Percentiles rank a stretch among this genome's conserved stretches.
phyloP scores from a whole-genome alignment of 306 rosid species.

The Acmispon strigosus region DNA sequence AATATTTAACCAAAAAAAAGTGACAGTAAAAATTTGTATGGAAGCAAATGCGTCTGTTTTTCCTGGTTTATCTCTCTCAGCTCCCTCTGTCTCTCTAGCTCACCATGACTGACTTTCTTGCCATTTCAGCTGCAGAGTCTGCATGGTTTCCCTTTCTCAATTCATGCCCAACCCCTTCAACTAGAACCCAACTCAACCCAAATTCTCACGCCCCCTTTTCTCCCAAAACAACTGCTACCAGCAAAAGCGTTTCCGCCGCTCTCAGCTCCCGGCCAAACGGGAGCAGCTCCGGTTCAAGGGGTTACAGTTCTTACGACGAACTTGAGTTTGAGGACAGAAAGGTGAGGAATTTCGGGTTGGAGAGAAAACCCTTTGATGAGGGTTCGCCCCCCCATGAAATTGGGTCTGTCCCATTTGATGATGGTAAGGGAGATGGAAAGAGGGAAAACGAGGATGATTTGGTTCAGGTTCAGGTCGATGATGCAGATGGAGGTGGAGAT shows the following conservation, averaged over 20 bases:
- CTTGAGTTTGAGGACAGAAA: constrained; percentile 43
- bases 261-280: constrained; percentile 18
- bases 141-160: constrained; percentile 18
- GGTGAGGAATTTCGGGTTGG: constrained; percentile 22
- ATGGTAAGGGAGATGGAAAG: neutral
- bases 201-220: neutral
- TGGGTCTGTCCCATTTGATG: constrained; percentile 14
- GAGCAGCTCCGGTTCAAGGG: constrained; percentile 17
- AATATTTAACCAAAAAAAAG: no score
- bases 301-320: constrained; percentile 26
- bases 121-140: constrained; percentile 33
- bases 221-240: neutral
- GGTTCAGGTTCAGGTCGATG: constrained; percentile 24
- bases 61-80: neutral
- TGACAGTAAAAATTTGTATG: no score
- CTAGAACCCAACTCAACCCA: constrained; percentile 4
- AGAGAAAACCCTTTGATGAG: constrained; percentile 7
- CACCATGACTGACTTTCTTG: constrained; percentile 31
- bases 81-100: neutral
- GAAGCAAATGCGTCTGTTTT: no score
- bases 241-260: neutral
- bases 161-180: neutral
- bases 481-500: neutral
- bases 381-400: neutral
- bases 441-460: constrained; percentile 27